These are phyloP conservation scores for Sungouiozyma ichnusensis DNA, from an alignment of 805 yeast species.

Conservation along the genomic window DNA sequence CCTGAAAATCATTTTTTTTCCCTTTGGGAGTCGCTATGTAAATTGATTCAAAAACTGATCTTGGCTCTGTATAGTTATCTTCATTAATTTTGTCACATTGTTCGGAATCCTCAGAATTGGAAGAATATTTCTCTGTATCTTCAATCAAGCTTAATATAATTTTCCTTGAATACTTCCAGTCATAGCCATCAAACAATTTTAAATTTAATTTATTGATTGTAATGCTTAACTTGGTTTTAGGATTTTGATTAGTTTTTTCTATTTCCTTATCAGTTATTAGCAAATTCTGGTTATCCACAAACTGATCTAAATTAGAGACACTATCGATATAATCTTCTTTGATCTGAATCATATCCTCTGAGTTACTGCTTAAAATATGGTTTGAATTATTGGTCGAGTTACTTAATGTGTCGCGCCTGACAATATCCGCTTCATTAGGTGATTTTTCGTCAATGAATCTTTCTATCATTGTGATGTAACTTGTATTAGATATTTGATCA, in stretches of 20 bases:
- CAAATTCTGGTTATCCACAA: background rate
- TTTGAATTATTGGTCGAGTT: background rate
- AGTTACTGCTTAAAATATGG: background rate
- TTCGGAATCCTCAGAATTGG: constrained; percentile 11
- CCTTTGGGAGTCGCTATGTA: constrained; percentile 51
- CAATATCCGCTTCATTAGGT: background rate
- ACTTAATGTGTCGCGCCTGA: background rate
- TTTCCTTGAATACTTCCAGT: constrained; percentile 71
- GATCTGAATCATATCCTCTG: constrained; percentile 3
- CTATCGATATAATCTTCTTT: constrained; percentile 14
- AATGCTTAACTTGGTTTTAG: constrained; percentile 25
- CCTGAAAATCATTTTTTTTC: constrained; percentile 42
- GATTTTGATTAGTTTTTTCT: background rate
- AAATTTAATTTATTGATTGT: constrained; percentile 28
- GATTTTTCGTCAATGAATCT: constrained; percentile 9
- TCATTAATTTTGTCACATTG: constrained; percentile 7
- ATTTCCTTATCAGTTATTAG: background rate
- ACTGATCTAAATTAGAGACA: background rate
- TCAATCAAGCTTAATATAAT: constrained; percentile 57
- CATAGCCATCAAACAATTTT: constrained; percentile 79
- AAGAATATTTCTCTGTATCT: constrained; percentile 19
- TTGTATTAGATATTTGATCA: constrained; percentile 5
- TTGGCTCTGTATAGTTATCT: constrained; percentile 5
- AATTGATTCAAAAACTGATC: constrained; percentile 56
- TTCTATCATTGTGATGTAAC: constrained; percentile 7